Conservation (phyloP, 441 rosid genomes). For the Pelargonium cotyledonis region DNA sequence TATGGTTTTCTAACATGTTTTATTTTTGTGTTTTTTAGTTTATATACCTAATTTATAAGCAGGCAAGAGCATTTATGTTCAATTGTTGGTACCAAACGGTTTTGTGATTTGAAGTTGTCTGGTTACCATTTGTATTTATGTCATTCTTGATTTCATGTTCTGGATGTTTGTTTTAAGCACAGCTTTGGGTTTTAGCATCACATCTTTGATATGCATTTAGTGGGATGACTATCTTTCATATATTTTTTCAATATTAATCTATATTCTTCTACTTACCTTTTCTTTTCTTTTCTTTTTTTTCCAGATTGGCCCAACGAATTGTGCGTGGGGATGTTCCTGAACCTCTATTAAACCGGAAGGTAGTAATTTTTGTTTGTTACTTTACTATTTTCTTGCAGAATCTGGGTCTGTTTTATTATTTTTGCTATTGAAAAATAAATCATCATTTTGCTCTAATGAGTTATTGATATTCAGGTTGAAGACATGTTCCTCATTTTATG, state of each 20-base stretch:
- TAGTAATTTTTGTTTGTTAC: constrained; percentile 20
- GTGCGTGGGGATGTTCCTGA: constrained; percentile 98
- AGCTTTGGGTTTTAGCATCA: constrained; percentile 1
- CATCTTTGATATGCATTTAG: neutral
- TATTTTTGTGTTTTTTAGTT: constrained; percentile 47
- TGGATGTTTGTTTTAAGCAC: neutral
- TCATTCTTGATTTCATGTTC: neutral
- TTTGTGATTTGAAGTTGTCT: neutral
- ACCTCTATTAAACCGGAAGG: constrained; percentile 96
- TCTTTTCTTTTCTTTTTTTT: neutral
- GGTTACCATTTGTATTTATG: neutral
- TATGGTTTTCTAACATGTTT: neutral
- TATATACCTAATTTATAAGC: neutral
- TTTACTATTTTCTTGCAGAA: neutral
- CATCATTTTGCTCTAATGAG: neutral
- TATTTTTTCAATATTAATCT: neutral
- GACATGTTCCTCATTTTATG: neutral
- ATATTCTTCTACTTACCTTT: neutral
- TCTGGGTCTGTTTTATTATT: neutral
- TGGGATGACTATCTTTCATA: neutral
- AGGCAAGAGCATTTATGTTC: neutral
- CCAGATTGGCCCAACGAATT: constrained; percentile 98
- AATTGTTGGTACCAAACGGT: neutral
- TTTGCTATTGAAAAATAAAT: neutral
- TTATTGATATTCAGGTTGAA: neutral